Percentiles rank a stretch among this genome's conserved stretches.
Conservation (phyloP, 2,329 filamentous ascomycete species). For the Ophiostoma sp. region DNA sequence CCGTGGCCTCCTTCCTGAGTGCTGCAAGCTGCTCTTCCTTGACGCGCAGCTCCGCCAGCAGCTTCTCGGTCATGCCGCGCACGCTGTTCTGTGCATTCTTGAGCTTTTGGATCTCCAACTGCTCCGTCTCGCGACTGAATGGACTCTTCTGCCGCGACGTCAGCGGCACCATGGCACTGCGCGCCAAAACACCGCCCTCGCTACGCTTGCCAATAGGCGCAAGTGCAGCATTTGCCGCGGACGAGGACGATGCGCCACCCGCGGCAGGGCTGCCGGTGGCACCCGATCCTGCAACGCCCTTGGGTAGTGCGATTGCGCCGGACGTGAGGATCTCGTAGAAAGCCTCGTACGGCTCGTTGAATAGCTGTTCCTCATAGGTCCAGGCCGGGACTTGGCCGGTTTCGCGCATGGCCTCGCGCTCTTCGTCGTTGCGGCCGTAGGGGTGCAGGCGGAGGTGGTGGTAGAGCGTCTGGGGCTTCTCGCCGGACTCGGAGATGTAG, state of each 20-base stretch:
- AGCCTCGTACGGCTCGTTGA: constrained; percentile 92
- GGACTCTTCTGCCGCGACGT: constrained; percentile 60
- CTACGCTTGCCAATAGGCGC: constrained; percentile 33
- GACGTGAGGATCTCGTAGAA: constrained; percentile 83
- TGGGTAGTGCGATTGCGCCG: constrained; percentile 51
- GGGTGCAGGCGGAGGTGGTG: constrained; percentile 88
- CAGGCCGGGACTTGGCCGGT: constrained; percentile 66
- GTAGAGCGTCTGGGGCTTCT: constrained; percentile 94
- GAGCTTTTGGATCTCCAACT: constrained; percentile 55
- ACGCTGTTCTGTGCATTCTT: constrained; percentile 60
- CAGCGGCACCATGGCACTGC: constrained; percentile 70
- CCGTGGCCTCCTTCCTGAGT: constrained; percentile 48
- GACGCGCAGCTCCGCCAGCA: constrained; percentile 55
- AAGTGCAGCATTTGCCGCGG: constrained; percentile 39
- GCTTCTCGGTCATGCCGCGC: constrained; percentile 52
- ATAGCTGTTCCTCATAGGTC: constrained; percentile 88
- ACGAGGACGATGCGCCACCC: background rate
- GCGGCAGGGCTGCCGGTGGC: constrained; percentile 39
- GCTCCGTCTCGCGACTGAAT: constrained; percentile 68
- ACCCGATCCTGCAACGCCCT: constrained; percentile 46
- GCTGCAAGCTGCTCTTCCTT: constrained; percentile 58
- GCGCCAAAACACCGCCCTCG: constrained; percentile 53
- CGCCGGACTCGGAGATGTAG: constrained; percentile 78
- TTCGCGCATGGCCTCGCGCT: constrained; percentile 55
- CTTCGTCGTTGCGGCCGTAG: constrained; percentile 75